phyloP scores from a whole-genome alignment of 1,284 basidiomycete species.

The Ustilago bromivora region DNA sequence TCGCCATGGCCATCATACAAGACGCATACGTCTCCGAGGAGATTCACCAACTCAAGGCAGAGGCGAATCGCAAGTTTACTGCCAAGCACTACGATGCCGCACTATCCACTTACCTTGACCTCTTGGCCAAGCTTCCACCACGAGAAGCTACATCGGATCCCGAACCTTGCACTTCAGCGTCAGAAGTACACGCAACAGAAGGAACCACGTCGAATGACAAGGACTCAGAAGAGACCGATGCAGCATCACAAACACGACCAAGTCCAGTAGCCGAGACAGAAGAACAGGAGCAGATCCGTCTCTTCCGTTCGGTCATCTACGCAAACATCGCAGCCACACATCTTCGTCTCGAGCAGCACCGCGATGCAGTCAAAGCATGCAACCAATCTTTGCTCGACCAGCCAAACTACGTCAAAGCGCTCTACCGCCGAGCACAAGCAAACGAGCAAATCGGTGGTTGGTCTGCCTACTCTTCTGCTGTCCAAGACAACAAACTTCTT shows the following conservation, averaged over 20 bases:
- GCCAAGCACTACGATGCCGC: slow-evolving; percentile 50
- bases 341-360: slow-evolving; percentile 74
- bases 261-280: slow-evolving; percentile 21
- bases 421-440: slow-evolving; percentile 85
- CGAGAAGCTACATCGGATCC: slow-evolving; percentile 7
- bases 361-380: slow-evolving; percentile 81
- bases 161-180: background rate
- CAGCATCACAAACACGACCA: background rate
- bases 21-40: slow-evolving; percentile 43
- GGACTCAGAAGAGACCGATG: background rate
- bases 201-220: background rate
- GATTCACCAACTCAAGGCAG: slow-evolving; percentile 45
- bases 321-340: slow-evolving; percentile 85
- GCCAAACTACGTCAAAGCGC: slow-evolving; percentile 84
- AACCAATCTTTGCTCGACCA: slow-evolving; percentile 83
- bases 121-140: slow-evolving; percentile 45
- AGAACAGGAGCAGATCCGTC: slow-evolving; percentile 35
- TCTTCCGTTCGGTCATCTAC: slow-evolving; percentile 72
- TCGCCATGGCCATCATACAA: slow-evolving; percentile 38
- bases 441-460: slow-evolving; percentile 85
- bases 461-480: slow-evolving; percentile 82
- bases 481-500: slow-evolving; percentile 80
- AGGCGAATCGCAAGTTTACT: slow-evolving; percentile 51
- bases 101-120: slow-evolving; percentile 50
- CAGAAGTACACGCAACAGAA: background rate